Base-by-base conservation (phyloP, 192 early-diverging fungal genomes). In the Chytriomyces hyalinus region DNA sequence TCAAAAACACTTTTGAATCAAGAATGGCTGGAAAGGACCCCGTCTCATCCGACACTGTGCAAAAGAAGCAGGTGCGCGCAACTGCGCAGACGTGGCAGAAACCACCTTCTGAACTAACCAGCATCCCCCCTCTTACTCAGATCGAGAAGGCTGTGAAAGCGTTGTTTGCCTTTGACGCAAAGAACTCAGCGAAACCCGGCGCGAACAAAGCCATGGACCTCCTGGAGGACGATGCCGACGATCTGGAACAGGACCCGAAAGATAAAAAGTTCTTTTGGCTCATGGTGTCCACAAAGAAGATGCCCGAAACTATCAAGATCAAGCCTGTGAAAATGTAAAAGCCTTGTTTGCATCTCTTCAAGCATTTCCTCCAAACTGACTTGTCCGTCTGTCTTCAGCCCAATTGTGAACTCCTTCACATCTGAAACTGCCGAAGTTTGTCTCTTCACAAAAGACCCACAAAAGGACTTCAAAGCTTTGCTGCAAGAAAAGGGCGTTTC, bases 381-480 rank as follows among this genome's bases (percentile, higher is more conserved):
- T 15, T 53, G 57, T 76, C 36, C 36, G 36, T 6, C 13, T 57
- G 28, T 5, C 15, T n/a, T 44, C 71, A 93, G 91, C 73, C 91
- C 89, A 26, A 85, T 97, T 46, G 86, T 87, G 72, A 84, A 92
- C 73, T 86, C 92, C 13, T 71, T 95, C 51, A 86, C 89, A 62
- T 80, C 79, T 49, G 79, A 88, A n/a, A 83, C 85, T 67, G 88
- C 89, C 10, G 89, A 92, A 64, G 89, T 97, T 17, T 98, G 96
- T 81, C 80, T 98, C 68, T 90, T 98, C 75, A 92, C 92, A 47
- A 97, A 95, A 84, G 93, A 93, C 71, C 91, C 93, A 24, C 90
- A 94, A 80, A 84, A 87, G 70, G 87, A 90, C n/a, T 91, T 86
- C 82, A 93, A 96, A 72, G 90, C 92, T 24, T 80, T 91, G 75